A percentile compares a stretch with the other conserved stretches of the same genome.
phyloP scores from a whole-genome alignment of 2,329 filamentous ascomycete genomes.

The Tympanopsis confertula region DNA sequence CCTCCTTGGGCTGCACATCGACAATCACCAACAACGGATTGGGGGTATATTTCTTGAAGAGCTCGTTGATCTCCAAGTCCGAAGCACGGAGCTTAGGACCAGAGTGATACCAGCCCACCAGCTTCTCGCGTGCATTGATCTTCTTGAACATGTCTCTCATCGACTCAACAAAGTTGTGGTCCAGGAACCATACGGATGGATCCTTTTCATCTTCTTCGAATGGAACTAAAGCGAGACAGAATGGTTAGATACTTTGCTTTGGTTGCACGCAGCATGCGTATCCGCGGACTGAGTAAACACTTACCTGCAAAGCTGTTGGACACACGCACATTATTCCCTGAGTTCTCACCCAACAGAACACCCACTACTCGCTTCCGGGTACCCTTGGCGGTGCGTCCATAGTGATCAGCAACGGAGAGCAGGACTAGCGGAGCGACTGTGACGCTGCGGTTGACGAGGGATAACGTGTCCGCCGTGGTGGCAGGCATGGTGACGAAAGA shows the following conservation, averaged over 20 bases:
- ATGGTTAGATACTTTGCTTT: not conserved
- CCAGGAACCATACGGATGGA: conserved; percentile 95
- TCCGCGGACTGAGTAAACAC: conserved; percentile 16
- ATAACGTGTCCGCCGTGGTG: conserved; percentile 92
- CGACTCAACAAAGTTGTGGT: conserved; percentile 97
- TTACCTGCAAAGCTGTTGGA: conserved; percentile 97
- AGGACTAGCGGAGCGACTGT: conserved; percentile 96
- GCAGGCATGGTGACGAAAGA: conserved; percentile 62
- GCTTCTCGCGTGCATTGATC: conserved; percentile 95
- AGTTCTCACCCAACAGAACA: conserved; percentile 87
- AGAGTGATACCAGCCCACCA: conserved; percentile 99
- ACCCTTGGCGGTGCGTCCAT: conserved; percentile 84
- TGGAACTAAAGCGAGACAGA: conserved; percentile 49
- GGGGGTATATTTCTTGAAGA: conserved; percentile 97
- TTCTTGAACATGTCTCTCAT: conserved; percentile 99
- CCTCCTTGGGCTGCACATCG: conserved; percentile 95
- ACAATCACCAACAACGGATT: conserved; percentile 95
- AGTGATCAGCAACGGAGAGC: conserved; percentile 95
- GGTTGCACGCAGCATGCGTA: not conserved
- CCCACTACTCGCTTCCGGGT: conserved; percentile 81
- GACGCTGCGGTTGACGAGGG: conserved; percentile 85
- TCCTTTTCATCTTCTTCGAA: conserved; percentile 99
- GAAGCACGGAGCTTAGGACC: conserved; percentile 93
- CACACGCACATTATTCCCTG: conserved; percentile 89
- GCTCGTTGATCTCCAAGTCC: conserved; percentile 96